Conservation (phyloP, 257 asterid genomes). For the Salvia splendens region DNA sequence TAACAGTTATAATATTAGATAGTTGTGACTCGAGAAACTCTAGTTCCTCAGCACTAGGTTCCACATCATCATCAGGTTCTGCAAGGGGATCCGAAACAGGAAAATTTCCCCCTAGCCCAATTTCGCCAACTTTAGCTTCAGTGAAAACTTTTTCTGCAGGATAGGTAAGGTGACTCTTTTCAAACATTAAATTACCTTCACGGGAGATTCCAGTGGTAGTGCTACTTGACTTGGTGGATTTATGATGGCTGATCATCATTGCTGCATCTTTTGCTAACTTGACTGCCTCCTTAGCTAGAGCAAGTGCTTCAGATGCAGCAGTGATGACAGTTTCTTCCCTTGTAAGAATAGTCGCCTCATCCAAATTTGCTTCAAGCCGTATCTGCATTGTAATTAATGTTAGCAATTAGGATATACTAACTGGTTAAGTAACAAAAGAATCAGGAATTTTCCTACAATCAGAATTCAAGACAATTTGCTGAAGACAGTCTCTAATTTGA, state of each 20-base stretch:
- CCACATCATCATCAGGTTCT: conserved; percentile 51
- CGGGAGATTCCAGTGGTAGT: conserved; percentile 24
- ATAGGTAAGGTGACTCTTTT: conserved; percentile 40
- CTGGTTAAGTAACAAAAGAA: not conserved
- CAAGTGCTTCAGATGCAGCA: conserved; percentile 93
- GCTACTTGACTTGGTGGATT: conserved; percentile 36
- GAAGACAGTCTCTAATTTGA: conserved; percentile 12
- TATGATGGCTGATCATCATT: conserved; percentile 47
- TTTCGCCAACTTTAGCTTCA: conserved; percentile 49
- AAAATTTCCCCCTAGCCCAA: conserved; percentile 35
- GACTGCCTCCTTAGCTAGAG: conserved; percentile 85
- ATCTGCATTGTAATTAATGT: conserved; percentile 48
- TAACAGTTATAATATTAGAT: conserved; percentile 59
- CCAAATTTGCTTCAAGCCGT: conserved; percentile 46
- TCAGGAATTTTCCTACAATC: conserved; percentile 11
- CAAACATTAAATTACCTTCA: conserved; percentile 31
- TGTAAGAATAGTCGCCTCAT: conserved; percentile 53
- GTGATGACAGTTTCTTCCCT: conserved; percentile 72
- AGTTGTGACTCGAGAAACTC: conserved; percentile 60
- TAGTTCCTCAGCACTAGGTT: conserved; percentile 71
- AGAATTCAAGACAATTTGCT: conserved; percentile 18
- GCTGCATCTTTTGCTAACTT: conserved; percentile 87
- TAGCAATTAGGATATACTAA: not conserved
- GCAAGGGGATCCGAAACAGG: conserved; percentile 32
- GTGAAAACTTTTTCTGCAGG: conserved; percentile 41